These are phyloP conservation scores for Claviceps maximensis DNA, from an alignment of 2,329 filamentous ascomycete genomes.

Conservation along the genomic window DNA sequence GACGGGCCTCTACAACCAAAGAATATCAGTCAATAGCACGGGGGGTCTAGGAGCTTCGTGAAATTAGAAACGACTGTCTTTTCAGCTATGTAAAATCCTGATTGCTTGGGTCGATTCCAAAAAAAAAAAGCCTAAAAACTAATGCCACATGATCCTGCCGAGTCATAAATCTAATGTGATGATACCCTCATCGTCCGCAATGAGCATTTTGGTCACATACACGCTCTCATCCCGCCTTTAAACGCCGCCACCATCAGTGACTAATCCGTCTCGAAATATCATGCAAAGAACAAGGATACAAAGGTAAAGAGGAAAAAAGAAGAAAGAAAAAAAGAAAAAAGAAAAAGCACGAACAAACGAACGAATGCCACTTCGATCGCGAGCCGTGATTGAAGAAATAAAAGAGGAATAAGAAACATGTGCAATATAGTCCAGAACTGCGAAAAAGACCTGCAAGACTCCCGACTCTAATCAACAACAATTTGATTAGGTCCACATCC, in stretches of 20 bases:
- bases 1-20: too few species aligned
- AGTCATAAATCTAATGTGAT: conserved; percentile 5
- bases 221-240: conserved; percentile 1
- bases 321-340: not conserved
- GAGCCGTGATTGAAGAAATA: not conserved
- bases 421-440: not conserved
- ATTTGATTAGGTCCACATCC: not conserved
- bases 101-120: not conserved
- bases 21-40: too few species aligned
- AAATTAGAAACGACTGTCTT: too few species aligned
- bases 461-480: not conserved
- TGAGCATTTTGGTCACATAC: conserved; percentile 2
- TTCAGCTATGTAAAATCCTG: too few species aligned
- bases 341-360: not conserved
- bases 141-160: conserved; percentile 5
- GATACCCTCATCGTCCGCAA: not conserved
- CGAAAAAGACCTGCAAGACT: not conserved
- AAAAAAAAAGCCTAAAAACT: not conserved
- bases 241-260: conserved; percentile 2
- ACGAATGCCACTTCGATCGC: not conserved
- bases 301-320: not conserved
- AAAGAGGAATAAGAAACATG: not conserved
- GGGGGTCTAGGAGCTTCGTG: too few species aligned
- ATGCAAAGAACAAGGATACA: not conserved
- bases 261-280: not conserved